Evolutionary conservation across 2,329 filamentous ascomycete species (phyloP), one percentile per base, ranked within the genome.

Genomic region (Fusarium redolens): DNA sequence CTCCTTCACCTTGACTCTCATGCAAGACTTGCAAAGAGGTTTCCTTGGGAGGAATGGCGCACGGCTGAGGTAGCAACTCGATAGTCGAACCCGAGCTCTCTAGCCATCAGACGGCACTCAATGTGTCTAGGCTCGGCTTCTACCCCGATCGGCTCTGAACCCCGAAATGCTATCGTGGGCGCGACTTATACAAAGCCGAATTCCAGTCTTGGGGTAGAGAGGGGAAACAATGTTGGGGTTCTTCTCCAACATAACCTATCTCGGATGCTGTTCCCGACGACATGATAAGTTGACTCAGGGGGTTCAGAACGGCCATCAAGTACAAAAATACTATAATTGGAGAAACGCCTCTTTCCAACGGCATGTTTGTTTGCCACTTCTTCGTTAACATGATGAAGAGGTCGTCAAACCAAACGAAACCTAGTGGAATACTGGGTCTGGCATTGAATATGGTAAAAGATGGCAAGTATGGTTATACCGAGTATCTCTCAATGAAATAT

Each of bases 11-110:
- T 13, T 44, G 18, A 11, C 12, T 38, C 52, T 58, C 30, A 69
- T 69, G 67, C 59, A 65, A 56, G 65, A 56, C n/a, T 65, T 70
- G 65, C 25, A 43, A 55, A 65, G 20, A 31, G 15, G 8, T 56
- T 69, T 60, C 67, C 59, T 18, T 45, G 31, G 41, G 43, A 31
- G 65, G 65, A 25, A 59, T 54, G 43, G 67, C 17, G 33, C 41
- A 54, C 57, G 33, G 40, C 33, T 52, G 45, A 33, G n/a, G 50
- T 52, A 20, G 35, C 15, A 22, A 28, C 38, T 43, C 40, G 17
- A 37, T 35, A 25, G 38, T 15, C 17, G 22, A 40, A 44, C 33
- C 60, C 50, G 65, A 55, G 35, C 30, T n/a, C 30, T 45, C 37
- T 33, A 30, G 20, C 47, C 30, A 52, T 57, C 41, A 60, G 28